Conservation (phyloP, 2,329 filamentous ascomycete genomes). For the Thermoascus crustaceus region DNA sequence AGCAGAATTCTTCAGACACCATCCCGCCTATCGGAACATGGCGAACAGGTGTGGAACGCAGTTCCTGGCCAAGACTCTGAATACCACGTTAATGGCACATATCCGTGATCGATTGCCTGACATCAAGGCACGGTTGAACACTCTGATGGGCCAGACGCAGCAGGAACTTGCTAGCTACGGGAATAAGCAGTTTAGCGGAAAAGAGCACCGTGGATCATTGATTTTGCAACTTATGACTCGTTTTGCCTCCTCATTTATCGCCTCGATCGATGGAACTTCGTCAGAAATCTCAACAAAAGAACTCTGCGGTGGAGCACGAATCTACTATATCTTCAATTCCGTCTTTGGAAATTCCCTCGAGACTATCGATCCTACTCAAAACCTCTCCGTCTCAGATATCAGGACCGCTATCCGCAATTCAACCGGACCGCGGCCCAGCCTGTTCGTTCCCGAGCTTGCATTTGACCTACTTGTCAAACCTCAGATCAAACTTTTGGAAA, state of each 20-base stretch:
- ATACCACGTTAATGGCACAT: conserved; percentile 89
- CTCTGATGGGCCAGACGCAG: conserved; percentile 98
- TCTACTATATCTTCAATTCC: conserved; percentile 99
- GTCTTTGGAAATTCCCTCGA: conserved; percentile 96
- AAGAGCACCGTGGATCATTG: conserved; percentile 89
- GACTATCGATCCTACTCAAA: conserved; percentile 90
- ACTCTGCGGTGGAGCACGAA: conserved; percentile 84
- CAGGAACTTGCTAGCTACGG: conserved; percentile 97
- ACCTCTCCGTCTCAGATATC: conserved; percentile 89
- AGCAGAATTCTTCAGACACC: conserved; percentile 91
- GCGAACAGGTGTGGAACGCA: conserved; percentile 87
- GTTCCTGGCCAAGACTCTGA: conserved; percentile 87
- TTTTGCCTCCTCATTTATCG: conserved; percentile 95
- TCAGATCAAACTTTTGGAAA: conserved; percentile 93
- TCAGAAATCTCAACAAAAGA: conserved; percentile 99
- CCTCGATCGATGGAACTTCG: conserved; percentile 96
- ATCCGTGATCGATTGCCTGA: conserved; percentile 93
- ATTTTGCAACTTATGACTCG: conserved; percentile 97
- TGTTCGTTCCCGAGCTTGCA: conserved; percentile 95
- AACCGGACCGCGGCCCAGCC: conserved; percentile 84
- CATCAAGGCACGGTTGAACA: conserved; percentile 96
- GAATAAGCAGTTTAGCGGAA: conserved; percentile 94
- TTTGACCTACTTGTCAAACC: conserved; percentile 97
- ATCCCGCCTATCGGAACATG: conserved; percentile 96
- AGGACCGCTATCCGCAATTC: conserved; percentile 97